phyloP scores from a whole-genome alignment of 2,329 filamentous ascomycete species.

The Microdochium paspali region DNA sequence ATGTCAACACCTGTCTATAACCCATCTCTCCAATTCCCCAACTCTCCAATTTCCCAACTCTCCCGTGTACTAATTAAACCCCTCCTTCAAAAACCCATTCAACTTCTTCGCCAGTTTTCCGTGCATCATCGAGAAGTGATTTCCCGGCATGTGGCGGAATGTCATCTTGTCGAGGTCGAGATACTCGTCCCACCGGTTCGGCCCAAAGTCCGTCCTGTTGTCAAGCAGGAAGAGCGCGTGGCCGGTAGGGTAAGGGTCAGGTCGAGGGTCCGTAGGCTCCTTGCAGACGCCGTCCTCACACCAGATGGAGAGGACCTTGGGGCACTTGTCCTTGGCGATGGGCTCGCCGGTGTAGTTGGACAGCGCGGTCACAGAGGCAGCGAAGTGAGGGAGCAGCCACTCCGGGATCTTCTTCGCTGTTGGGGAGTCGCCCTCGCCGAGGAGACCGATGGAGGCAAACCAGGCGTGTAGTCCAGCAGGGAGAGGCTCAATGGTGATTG shows the following conservation, averaged over 20 bases:
- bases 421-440: constrained; percentile 49
- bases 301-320: constrained; percentile 58
- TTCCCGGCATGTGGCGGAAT: constrained; percentile 59
- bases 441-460: constrained; percentile 63
- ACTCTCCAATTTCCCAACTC: no score
- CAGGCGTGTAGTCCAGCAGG: constrained; percentile 60
- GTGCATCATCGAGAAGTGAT: constrained; percentile 73
- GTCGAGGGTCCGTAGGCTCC: constrained; percentile 53
- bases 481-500: constrained; percentile 58
- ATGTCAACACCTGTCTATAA: no score
- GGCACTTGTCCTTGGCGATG: constrained; percentile 48
- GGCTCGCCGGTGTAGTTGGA: constrained; percentile 59
- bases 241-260: constrained; percentile 47
- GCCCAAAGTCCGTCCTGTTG: constrained; percentile 61
- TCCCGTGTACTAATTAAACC: no score
- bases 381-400: constrained; percentile 70
- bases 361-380: constrained; percentile 56
- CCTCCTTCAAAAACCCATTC: constrained; percentile 19
- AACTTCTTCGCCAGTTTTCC: constrained; percentile 29
- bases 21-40: no score
- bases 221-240: constrained; percentile 63
- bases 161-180: constrained; percentile 51
- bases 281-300: constrained; percentile 67
- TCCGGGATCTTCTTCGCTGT: constrained; percentile 47
- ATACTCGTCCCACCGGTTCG: constrained; percentile 61